phyloP scores from a whole-genome alignment of 352 stramenopile genomes.

The Globisporangium alternatum region DNA sequence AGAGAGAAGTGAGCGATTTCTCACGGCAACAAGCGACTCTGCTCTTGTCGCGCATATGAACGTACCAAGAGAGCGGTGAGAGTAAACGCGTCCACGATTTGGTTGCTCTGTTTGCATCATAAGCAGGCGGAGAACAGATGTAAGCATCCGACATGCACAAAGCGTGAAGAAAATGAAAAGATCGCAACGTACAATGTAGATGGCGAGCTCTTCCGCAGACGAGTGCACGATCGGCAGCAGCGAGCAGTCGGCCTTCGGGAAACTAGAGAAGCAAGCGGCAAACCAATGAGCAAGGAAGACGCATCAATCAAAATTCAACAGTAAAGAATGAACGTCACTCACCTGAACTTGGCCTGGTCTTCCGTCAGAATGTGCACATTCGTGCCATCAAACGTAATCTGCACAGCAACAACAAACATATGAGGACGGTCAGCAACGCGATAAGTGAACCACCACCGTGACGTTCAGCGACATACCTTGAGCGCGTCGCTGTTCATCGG shows the following conservation, averaged over 20 bases:
- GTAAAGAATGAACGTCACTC: background rate
- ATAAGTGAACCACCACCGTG: background rate
- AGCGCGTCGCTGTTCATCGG: conserved; percentile 94
- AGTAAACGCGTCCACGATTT: conserved; percentile 84
- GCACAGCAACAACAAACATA: background rate
- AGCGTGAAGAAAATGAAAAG: background rate
- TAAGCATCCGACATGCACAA: background rate
- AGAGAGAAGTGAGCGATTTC: conserved; percentile 1
- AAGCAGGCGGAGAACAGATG: background rate
- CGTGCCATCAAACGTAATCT: conserved; percentile 84
- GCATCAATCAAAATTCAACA: background rate
- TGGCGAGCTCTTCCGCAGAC: conserved; percentile 95
- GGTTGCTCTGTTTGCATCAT: conserved; percentile 60
- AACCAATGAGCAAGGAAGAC: background rate
- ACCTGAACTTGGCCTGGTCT: conserved; percentile 93
- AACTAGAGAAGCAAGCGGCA: conserved; percentile 37
- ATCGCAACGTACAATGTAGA: conserved; percentile 85
- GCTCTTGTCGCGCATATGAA: background rate
- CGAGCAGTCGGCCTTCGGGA: conserved; percentile 94
- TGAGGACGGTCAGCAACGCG: background rate
- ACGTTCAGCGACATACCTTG: conserved; percentile 36
- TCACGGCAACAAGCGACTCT: background rate
- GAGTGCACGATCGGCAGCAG: conserved; percentile 97
- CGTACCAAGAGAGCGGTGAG: conserved; percentile 65
- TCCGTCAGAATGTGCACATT: conserved; percentile 92